Evolutionary conservation across 108 stramenopile species (phyloP), one percentile per base, ranked within the genome.

Genomic region (Chaetoceros muelleri): DNA sequence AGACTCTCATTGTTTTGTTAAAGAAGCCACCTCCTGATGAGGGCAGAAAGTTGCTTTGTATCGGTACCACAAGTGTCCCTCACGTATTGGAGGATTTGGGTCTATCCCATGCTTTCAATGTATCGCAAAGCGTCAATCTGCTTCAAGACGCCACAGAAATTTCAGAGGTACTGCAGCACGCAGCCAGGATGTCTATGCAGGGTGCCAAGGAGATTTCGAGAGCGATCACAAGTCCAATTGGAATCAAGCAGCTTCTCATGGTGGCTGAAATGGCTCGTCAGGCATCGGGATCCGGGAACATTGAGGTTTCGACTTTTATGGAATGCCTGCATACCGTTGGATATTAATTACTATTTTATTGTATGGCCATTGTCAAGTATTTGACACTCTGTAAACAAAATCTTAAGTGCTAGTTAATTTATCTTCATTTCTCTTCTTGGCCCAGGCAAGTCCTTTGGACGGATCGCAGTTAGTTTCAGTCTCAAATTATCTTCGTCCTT

Each of bases 181-280:
- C 90, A 5, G 94, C 90, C 45, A 75, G 85, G 44, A 69, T 86
- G 75, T 62, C 53, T 22, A 82, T 84, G 52, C 64, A 66, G 23
- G 95, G 94, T 55, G 84, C 94, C 21, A 62, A 75, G 30, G 70
- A 58, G 24, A 99, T 99, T 61, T 87, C 90, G 25, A 72, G 77
- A 53, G 82, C 86, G 2, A 93, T 97, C 62, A 73, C 73, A 18
- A 60, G 52, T 54, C 95, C 96, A 0, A 96, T 99, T 57, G 96
- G 95, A 56, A 91, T 99, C 71, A 99, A 99, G 73, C 85, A 92
- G 53, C 68, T 99, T 23, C 62, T 99, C 50, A 89, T 96, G 88
- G 86, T 96, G 7, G 82, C 87, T 20, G 95, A 96, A 71, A 99
- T 99, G 98, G 98, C 98, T 18, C 83, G 93, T 57, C 85, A 93